Evolutionary conservation across 352 stramenopile genomes (phyloP), one percentile per base, ranked within the genome.

Genomic region (Pythium chondricola): DNA sequence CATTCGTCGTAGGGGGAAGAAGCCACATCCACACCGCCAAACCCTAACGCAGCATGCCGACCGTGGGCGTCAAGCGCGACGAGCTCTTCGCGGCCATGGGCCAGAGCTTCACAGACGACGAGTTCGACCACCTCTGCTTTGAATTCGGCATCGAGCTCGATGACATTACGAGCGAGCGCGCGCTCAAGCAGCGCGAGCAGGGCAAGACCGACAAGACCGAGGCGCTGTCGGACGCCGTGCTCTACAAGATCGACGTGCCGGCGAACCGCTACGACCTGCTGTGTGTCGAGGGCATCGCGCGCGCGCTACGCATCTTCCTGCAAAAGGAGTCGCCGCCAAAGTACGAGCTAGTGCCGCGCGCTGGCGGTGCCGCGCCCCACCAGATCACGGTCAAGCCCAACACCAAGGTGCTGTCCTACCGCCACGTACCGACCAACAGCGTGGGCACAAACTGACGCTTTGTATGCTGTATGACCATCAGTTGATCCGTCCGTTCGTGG

Each of bases 241-340:
- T 99, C 41, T 99, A 99, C 88, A 99, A 99, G 72, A 99, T 99
- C 68, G 97, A 99, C 69, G 95, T 99, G 48, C 97, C 97, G 0
- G 97, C 97, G 24, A 99, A 99, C 73, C 81, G 96, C 51, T 99
- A 99, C 78, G 97, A 99, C 81, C 65, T 99, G 45, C 82, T 99
- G 10, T 99, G 97, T 58, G 81, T 99, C 37, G 97, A 99, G 67
- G 97, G 97, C 45, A 94, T 99, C 29, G 88, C 93, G 22, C 84
- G 97, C 43, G 92, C 96, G 30, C 69, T 99, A 13, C 78, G 85
- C 32, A 93, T 99, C 43, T 99, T 99, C 69, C 69, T 99, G 57
- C 88, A 97, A 49, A 95, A 97, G 56, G 88, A 98, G 67, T 72
- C 86, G 20, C 83, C 93, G 39, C 96, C 96, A 2, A 64, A 76